Evolutionary conservation across 1,284 basidiomycete species (phyloP), one percentile per base, ranked within the genome.

Genomic region (Malassezia slooffiae): DNA sequence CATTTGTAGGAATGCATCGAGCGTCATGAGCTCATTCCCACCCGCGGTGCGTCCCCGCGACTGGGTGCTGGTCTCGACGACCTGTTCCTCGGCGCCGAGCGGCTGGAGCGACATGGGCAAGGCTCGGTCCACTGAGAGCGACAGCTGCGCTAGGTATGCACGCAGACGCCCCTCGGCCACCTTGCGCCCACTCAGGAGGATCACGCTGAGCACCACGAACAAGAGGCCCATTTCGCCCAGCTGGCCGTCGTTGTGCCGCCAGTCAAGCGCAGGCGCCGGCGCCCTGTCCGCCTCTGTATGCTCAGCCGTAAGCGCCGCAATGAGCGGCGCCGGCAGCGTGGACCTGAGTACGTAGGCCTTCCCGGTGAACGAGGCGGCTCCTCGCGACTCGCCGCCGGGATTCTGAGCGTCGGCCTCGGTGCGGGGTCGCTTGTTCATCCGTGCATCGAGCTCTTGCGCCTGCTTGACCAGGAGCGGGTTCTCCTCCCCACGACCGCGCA

Each of bases 171-270:
- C 53, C 20, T 69, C 66, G 2, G 54, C 43, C 4, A 66, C 42
- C 3, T 45, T 50, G 6, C 62, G 52, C 11, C 61, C 61, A 34
- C 58, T 59, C 20, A 64, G 48, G 12, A 69, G 43, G 22, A 68
- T 61, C 10, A 69, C 33, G 6, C 56, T 55, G 5, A 69, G 50
- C 1, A 69, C 39, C 7, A 65, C 30, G 3, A 54, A 62, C 1
- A 63, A 35, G 1, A 69, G 28, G 2, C 63, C 65, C 41, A 53
- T 58, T 7, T 36, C 37, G 3, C 42, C 56, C 19, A 50, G 35
- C 21, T 60, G 53, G 5, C 44, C 49, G n/a, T 48, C 50, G 3
- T 37, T 26, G n/a, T 30, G 16, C 5, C 43, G 20, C 58, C 58
- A 60, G 35, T 60, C 56, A 2, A 60, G 13, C 26, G 50, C 12